Evolutionary conservation across 495 filamentous ascomycete genomes (phyloP).

Genomic region (Aspergillus wentii): DNA sequence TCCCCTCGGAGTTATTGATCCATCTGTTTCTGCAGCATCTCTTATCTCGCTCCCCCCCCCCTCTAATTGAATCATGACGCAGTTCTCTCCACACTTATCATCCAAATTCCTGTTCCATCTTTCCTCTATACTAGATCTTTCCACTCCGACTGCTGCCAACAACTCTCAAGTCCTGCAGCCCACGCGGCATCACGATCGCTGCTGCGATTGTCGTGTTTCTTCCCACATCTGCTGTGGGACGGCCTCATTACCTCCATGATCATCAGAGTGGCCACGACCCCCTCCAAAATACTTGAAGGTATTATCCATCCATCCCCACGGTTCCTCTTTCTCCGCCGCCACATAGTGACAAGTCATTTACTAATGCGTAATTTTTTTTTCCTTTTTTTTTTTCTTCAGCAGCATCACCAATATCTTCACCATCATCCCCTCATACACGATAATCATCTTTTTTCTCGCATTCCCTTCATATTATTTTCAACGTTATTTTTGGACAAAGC

Average conservation of each 20-base stretch:
- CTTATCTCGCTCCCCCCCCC: conserved; percentile 3
- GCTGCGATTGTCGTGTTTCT: conserved; percentile 1
- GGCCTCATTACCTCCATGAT: conserved; percentile 9
- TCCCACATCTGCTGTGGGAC: conserved; percentile 2
- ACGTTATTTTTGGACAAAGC: no score
- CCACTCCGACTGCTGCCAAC: conserved; percentile 1
- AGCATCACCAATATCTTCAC: no score
- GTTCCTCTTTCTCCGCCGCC: conserved; percentile 1
- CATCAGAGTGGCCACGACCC: conserved; percentile 1
- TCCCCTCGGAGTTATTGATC: neutral
- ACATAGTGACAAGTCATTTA: conserved; percentile 1
- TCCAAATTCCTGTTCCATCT: conserved; percentile 27
- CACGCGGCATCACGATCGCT: neutral
- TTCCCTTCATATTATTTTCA: no score
- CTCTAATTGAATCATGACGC: conserved; percentile 39
- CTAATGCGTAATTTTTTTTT: conserved; percentile 3
- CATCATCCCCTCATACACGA: no score
- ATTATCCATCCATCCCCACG: neutral
- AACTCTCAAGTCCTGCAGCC: neutral
- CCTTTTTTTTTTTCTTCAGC: no score
- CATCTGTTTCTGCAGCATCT: conserved; percentile 2
- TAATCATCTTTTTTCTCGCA: no score
- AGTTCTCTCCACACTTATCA: conserved; percentile 25
- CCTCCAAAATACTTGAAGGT: no score
- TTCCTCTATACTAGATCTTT: conserved; percentile 7